Percentiles rank a stretch among this genome's conserved stretches.
Conservation (phyloP, 495 filamentous ascomycete genomes). For the Thermothielavioides terrestris region DNA sequence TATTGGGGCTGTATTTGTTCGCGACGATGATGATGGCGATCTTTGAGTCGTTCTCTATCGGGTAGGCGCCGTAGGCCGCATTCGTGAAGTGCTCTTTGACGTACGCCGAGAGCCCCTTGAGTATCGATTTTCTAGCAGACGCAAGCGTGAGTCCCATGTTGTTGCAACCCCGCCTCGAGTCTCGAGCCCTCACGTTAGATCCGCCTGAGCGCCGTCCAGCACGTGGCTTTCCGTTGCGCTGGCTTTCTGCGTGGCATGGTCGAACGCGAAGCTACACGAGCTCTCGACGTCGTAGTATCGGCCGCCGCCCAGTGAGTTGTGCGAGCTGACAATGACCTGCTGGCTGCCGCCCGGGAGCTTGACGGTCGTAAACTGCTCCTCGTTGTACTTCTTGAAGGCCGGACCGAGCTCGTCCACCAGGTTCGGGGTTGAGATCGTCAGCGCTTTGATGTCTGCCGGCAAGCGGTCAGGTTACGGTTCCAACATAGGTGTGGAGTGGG, state of each 20-base stretch:
- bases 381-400: constrained; percentile 91
- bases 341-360: constrained; percentile 83
- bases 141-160: neutral
- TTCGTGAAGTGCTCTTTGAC: constrained; percentile 83
- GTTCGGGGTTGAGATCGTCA: constrained; percentile 62
- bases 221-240: constrained; percentile 70
- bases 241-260: constrained; percentile 79
- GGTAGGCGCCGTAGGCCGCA: constrained; percentile 71
- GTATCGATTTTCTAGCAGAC: constrained; percentile 58
- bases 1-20: constrained; percentile 94
- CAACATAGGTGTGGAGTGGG: neutral
- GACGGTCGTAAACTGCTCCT: constrained; percentile 78
- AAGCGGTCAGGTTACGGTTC: constrained; percentile 7
- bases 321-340: constrained; percentile 75
- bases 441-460: constrained; percentile 70
- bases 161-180: neutral
- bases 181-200: constrained; percentile 57
- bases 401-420: constrained; percentile 63
- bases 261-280: constrained; percentile 75
- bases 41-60: constrained; percentile 62
- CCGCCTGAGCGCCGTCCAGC: constrained; percentile 69
- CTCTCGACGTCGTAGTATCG: constrained; percentile 86
- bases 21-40: constrained; percentile 79
- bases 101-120: constrained; percentile 69
- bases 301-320: constrained; percentile 68